Percentiles rank a stretch among this genome's conserved stretches.
These are phyloP conservation scores for Jamesozyma jinghongensis DNA, from an alignment of 805 yeast genomes.

Conservation along the genomic window DNA sequence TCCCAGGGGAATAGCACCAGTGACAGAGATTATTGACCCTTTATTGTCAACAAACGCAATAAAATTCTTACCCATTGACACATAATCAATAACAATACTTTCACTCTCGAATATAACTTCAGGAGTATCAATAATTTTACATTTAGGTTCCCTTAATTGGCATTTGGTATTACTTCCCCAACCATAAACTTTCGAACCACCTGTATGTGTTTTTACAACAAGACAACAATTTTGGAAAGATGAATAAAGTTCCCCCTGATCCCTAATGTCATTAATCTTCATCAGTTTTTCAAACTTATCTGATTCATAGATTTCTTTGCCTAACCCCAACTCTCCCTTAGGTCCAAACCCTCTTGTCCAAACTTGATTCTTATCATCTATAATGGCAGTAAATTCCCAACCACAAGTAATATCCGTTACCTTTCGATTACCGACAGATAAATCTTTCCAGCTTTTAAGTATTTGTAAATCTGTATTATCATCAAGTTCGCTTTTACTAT, in stretches of 20 bases:
- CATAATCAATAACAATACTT: conserved; percentile 8
- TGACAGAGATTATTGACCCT: conserved; percentile 8
- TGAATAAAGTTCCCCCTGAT: conserved; percentile 13
- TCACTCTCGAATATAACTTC: conserved; percentile 9
- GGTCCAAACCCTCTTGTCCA: conserved; percentile 54
- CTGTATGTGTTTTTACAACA: conserved; percentile 54
- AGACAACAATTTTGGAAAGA: conserved; percentile 42
- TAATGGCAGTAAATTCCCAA: conserved; percentile 64
- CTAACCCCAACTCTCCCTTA: conserved; percentile 68
- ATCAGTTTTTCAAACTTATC: conserved; percentile 8
- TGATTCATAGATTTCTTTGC: conserved; percentile 13
- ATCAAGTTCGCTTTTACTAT: conserved; percentile 41
- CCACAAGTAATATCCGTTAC: conserved; percentile 50
- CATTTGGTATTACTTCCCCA: conserved; percentile 47
- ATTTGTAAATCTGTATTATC: not conserved
- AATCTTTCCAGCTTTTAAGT: conserved; percentile 27
- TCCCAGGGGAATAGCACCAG: conserved; percentile 16
- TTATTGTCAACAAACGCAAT: conserved; percentile 10
- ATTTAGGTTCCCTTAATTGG: conserved; percentile 32
- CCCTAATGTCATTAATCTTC: conserved; percentile 1
- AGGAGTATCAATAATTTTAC: conserved; percentile 13
- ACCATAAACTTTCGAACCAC: conserved; percentile 30
- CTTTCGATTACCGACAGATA: not conserved
- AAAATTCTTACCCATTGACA: conserved; percentile 26
- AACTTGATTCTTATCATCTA: conserved; percentile 34